Base-by-base conservation (phyloP, 2,329 filamentous ascomycete genomes). In the Incumbomyces lentus region DNA sequence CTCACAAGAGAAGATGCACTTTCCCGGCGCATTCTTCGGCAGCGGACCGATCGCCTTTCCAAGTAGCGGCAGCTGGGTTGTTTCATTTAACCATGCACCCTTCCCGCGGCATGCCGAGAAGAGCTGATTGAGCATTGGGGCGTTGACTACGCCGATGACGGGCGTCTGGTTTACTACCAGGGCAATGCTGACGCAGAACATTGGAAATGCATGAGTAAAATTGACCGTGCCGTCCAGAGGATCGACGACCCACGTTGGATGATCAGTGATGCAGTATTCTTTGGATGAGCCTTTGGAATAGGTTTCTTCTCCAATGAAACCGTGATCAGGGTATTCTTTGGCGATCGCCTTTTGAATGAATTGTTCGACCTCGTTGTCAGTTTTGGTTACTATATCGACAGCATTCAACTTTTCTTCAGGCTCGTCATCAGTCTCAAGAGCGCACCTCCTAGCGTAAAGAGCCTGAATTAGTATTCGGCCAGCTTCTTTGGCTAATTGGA, bases 211-310 rank as follows among this genome's bases (percentile, higher is more conserved):
- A 62, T 88, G 84, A 26, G 83, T 85, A 66, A 84, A 88, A 68
- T 88, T 88, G 49, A 88, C 82, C 2, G 84, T 88, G 36, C 82
- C 83, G 58, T 88, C 84, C 22, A 88, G 72, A 8, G 84, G 84
- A 62, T 89, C 84, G 34, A 88, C 74, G 57, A 81, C 78, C 84
- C 84, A 88, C 29, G 84, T 86, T 36, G 83, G 83, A 33, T 66
- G 65, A 35, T 74, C 60, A 38, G 66, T 68, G 50, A 88, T 79
- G 4, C 87, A 73, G 58, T 87, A 88, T 38, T 79, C 70, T 56
- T 80, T 77, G 0, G 81, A 80, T 19, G 75, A 61, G 32, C 81
- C 79, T 57, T 80, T 78, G 36, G 80, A 82, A 61, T 88, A 88
- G 0, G 77, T 78, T 62, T 89, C 84, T 64, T 89, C 84, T 51